Conservation (phyloP, 208 protist species). For the Wallacemonas sp. region DNA sequence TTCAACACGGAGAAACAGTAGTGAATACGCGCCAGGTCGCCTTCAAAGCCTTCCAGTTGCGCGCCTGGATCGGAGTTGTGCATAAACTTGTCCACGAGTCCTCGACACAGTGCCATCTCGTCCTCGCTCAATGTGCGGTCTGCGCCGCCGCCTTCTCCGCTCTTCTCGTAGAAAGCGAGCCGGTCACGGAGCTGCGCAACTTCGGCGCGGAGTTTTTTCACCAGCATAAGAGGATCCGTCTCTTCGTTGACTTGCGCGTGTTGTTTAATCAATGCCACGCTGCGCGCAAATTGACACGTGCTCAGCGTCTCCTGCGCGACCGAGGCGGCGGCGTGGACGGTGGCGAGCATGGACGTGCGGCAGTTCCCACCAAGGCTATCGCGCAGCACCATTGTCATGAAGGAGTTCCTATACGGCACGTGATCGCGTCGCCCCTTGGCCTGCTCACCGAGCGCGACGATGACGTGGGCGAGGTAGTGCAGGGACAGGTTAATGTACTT, state of each 20-base stretch:
- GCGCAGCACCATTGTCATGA: conserved; percentile 94
- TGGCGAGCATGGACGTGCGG: conserved; percentile 93
- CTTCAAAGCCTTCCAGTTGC: conserved; percentile 72
- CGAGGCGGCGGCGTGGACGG: conserved; percentile 55
- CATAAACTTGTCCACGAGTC: conserved; percentile 71
- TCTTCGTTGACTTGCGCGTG: conserved; percentile 89
- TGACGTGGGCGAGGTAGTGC: conserved; percentile 87
- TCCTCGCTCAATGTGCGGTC: conserved; percentile 69
- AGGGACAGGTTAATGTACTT: conserved; percentile 93
- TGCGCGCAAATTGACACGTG: conserved; percentile 89
- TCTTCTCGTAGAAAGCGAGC: conserved; percentile 72
- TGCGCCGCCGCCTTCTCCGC: conserved; percentile 21
- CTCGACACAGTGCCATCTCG: conserved; percentile 64
- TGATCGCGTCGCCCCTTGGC: conserved; percentile 81
- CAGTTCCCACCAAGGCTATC: conserved; percentile 96
- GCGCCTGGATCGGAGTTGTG: conserved; percentile 31
- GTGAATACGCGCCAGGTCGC: conserved; percentile 86
- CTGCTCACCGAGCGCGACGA: conserved; percentile 83
- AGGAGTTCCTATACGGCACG: conserved; percentile 94
- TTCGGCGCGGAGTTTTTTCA: conserved; percentile 87
- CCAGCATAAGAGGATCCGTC: conserved; percentile 88
- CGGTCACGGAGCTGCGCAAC: conserved; percentile 86
- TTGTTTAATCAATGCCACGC: conserved; percentile 90
- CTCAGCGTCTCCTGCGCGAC: conserved; percentile 85
- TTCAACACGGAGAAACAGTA: conserved; percentile 86